Evolutionary conservation across 306 rosid genomes (phyloP).

Genomic region (Medicago arabica): DNA sequence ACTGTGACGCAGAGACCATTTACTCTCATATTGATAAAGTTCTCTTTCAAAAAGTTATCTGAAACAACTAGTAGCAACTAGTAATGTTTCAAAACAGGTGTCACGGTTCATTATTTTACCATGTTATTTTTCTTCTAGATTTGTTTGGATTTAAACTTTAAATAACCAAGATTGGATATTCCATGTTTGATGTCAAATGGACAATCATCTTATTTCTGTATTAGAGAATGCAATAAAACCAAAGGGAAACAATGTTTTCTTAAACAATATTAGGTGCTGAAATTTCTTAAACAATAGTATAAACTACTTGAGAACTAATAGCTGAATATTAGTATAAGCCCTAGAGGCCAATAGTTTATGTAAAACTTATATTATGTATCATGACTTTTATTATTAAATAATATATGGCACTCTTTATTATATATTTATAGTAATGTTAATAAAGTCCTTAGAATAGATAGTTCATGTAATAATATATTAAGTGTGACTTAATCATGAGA

Average conservation of each 20-base stretch:
- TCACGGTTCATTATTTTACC: neutral
- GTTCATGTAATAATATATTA: too few species aligned
- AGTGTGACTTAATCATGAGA: too few species aligned
- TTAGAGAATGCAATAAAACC: neutral
- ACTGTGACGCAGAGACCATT: slow-evolving; percentile 59
- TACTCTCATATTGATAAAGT: slow-evolving; percentile 65
- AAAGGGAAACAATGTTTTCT: neutral
- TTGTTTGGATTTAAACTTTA: neutral
- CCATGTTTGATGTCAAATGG: neutral
- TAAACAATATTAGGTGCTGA: neutral
- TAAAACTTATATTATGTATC: too few species aligned
- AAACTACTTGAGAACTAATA: too few species aligned
- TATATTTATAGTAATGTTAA: too few species aligned
- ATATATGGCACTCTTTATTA: too few species aligned
- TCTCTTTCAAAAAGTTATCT: slow-evolving; percentile 66
- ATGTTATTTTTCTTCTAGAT: neutral
- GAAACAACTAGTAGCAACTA: slow-evolving; percentile 29
- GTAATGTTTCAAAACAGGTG: neutral
- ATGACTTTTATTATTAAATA: too few species aligned
- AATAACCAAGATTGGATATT: neutral
- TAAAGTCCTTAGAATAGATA: too few species aligned
- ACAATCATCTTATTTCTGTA: neutral
- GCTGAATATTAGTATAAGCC: neutral
- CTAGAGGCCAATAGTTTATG: too few species aligned
- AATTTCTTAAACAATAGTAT: too few species aligned